Evolutionary conservation across 805 yeast genomes (phyloP).

Genomic region (Huiozyma naganishii): DNA sequence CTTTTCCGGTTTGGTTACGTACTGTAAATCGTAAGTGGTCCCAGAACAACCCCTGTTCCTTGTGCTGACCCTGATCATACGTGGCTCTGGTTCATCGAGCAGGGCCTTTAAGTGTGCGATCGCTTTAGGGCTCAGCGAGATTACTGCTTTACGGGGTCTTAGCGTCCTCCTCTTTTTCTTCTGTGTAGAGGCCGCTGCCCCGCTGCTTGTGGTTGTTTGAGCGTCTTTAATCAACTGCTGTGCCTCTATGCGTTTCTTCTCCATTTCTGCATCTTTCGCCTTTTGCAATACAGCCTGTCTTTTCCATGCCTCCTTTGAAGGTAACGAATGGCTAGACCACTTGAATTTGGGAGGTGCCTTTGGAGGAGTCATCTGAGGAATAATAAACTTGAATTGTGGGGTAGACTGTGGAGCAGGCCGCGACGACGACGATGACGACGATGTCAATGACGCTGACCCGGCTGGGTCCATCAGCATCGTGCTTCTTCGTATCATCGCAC

Average conservation of each 20-base stretch:
- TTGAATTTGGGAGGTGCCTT: constrained; percentile 5
- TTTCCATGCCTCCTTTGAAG: constrained; percentile 35
- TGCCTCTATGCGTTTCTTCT: constrained; percentile 17
- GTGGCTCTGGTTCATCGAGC: constrained; percentile 73
- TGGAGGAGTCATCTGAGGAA: no score
- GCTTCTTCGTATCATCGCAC: not conserved
- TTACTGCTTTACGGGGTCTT: constrained; percentile 83
- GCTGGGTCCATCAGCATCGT: not conserved
- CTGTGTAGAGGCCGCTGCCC: constrained; percentile 6
- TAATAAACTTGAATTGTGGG: no score
- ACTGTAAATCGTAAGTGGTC: constrained; percentile 79
- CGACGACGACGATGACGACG: no score
- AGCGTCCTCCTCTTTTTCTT: constrained; percentile 51
- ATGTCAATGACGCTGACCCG: no score
- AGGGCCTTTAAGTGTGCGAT: constrained; percentile 56
- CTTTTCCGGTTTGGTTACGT: constrained; percentile 83
- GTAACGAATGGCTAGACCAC: constrained; percentile 39
- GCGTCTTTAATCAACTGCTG: constrained; percentile 3
- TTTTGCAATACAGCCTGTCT: constrained; percentile 30
- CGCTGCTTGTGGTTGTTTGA: not conserved
- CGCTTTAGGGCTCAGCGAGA: constrained; percentile 70
- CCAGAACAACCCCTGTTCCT: constrained; percentile 96
- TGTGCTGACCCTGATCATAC: constrained; percentile 88
- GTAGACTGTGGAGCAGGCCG: no score
- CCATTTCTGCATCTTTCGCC: constrained; percentile 7